These are phyloP conservation scores for Crithidia bombi DNA, from an alignment of 208 protist species.

Conservation along the genomic window DNA sequence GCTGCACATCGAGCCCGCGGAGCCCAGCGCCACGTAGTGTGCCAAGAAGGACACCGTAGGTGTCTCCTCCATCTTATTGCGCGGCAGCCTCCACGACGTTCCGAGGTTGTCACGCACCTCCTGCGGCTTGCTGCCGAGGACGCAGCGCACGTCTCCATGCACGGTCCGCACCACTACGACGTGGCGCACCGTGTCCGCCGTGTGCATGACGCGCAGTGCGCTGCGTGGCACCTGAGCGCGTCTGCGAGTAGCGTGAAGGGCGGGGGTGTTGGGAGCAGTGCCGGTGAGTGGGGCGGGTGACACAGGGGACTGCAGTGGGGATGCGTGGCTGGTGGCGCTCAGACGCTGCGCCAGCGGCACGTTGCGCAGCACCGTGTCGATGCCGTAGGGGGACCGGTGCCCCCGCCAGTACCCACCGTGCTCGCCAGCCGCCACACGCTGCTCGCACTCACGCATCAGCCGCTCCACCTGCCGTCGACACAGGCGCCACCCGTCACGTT, in stretches of 20 bases:
- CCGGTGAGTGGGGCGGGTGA: too few species aligned
- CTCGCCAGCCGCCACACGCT: constrained; percentile 3
- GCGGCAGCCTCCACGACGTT: neutral
- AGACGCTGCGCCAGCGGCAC: neutral
- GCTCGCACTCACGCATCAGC: constrained; percentile 29
- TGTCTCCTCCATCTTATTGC: too few species aligned
- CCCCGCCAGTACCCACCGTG: too few species aligned
- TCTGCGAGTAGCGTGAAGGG: neutral
- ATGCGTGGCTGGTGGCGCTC: neutral
- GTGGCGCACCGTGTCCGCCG: neutral
- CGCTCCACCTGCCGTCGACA: constrained; percentile 27
- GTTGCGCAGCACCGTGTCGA: neutral
- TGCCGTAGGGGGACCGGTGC: neutral
- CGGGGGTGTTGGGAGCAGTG: too few species aligned
- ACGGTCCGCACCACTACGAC: neutral
- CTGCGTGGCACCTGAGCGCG: too few species aligned
- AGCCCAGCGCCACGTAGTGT: too few species aligned
- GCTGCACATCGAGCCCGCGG: too few species aligned
- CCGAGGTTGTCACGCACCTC: neutral
- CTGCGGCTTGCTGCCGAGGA: neutral
- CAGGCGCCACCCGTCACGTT: constrained; percentile 16
- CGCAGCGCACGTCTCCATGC: neutral
- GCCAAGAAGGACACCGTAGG: too few species aligned
- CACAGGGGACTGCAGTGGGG: neutral
- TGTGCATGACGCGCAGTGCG: neutral